Conservation (phyloP, 2,329 filamentous ascomycete genomes). For the Trichoderma polysporum region DNA sequence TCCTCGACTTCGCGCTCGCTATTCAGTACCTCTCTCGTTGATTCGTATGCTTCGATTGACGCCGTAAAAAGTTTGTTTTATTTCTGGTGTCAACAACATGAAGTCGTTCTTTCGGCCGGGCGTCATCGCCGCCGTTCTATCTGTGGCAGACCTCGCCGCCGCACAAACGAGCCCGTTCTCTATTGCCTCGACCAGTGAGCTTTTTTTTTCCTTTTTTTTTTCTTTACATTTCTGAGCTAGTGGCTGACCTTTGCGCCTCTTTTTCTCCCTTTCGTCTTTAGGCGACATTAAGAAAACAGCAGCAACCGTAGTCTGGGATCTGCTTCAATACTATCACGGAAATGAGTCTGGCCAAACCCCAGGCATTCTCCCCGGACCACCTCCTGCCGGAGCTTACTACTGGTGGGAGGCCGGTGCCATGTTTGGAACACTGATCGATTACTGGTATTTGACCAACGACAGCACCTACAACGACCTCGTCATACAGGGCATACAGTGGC, state of each 20-base stretch:
- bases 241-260: constrained; percentile 7
- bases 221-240: not conserved
- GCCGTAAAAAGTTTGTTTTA: not conserved
- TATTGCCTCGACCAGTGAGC: no score
- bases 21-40: not conserved
- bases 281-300: constrained; percentile 42
- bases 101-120: constrained; percentile 5
- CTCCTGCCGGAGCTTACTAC: constrained; percentile 52
- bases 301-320: constrained; percentile 42
- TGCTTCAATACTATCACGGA: constrained; percentile 48
- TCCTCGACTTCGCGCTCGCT: not conserved
- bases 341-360: constrained; percentile 45
- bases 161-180: constrained; percentile 2
- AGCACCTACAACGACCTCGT: constrained; percentile 55
- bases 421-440: constrained; percentile 63
- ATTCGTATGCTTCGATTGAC: not conserved
- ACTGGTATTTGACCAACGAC: constrained; percentile 63
- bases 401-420: constrained; percentile 67
- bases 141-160: constrained; percentile 5
- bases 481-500: constrained; percentile 52
- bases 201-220: not conserved
- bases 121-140: constrained; percentile 16
- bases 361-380: constrained; percentile 50
- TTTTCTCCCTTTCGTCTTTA: constrained; percentile 19
- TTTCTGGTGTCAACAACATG: not conserved